Evolutionary conservation across 345 rosid genomes (phyloP).

Genomic region (Sonneratia caseolaris): DNA sequence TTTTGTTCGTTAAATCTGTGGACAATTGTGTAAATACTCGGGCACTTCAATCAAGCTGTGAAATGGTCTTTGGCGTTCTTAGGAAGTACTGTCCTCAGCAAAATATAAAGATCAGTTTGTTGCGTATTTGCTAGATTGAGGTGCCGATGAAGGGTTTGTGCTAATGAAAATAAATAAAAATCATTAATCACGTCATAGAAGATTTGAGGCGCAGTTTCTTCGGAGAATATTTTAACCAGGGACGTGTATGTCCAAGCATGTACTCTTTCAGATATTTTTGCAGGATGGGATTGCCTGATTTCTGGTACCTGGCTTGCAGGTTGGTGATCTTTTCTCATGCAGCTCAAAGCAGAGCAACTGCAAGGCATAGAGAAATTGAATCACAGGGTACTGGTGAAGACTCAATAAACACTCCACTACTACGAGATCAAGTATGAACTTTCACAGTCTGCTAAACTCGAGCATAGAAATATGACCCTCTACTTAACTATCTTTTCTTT

Average conservation of each 20-base stretch:
- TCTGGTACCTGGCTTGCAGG: constrained; percentile 26
- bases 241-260: neutral
- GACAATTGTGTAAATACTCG: no score
- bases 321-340: constrained; percentile 72
- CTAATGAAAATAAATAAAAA: neutral
- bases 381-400: constrained; percentile 45
- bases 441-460: constrained; percentile 4
- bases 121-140: neutral
- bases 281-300: neutral
- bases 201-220: neutral
- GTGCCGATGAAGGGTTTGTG: neutral
- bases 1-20: no score
- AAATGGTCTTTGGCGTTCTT: neutral
- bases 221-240: neutral
- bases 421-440: constrained; percentile 47
- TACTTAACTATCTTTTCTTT: neutral
- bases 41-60: neutral
- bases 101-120: neutral
- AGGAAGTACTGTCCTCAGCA: neutral
- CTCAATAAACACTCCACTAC: constrained; percentile 65
- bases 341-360: constrained; percentile 60
- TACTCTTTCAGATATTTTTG: no score
- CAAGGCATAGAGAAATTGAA: constrained; percentile 62
- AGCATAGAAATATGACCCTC: neutral
- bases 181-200: neutral